Base-by-base conservation (phyloP, 208 protist genomes). In the Angomonas deanei region DNA sequence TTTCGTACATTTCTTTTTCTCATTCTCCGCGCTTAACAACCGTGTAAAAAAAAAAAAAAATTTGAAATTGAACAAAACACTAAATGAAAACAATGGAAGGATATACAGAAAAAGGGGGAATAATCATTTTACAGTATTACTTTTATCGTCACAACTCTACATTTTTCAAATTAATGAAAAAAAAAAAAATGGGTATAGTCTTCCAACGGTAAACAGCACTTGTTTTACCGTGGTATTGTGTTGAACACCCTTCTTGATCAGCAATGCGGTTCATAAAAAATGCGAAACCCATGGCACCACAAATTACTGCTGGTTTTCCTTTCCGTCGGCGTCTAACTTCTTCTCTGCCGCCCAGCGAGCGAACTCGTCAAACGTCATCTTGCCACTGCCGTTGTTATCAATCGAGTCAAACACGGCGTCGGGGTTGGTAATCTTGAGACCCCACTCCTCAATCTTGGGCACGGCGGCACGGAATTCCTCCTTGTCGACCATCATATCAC, bases 351-450 rank as follows among this genome's bases (percentile, higher is more conserved):
- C 80, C 72, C 72, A 86, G 4, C 24, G 49, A 19, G 70, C 67
- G 47, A 84, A 83, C 68, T 84, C 81, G 42, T 80, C 68, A 61
- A 88, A 88, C 32, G 66, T 70, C 39, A 88, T 76, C 50, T 72
- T 50, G 31, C 81, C 81, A 27, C 70, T 68, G 42, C 63, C 69
- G 66, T 84, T 75, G 30, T 21, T 63, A 55, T 88, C 81, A 50
- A 88, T 74, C 58, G 64, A 62, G 36, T 69, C 65, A 69, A 88
- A 88, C 23, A 68, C 71, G 27, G 36, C 46, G 2, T 63, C 53
- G 3, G 74, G 65, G 50, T 84, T 67, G 28, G 24, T 42, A 28
- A 82, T 69, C 53, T 76, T 49, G 4, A 66, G 26, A 31, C 79
- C 79, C 68, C 72, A 85, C 52, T 64, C 49, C 46, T 48, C 59